Evolutionary conservation across 2,329 filamentous ascomycete genomes (phyloP), one percentile per base, ranked within the genome.

Genomic region (Dryadomyces quercivorus): DNA sequence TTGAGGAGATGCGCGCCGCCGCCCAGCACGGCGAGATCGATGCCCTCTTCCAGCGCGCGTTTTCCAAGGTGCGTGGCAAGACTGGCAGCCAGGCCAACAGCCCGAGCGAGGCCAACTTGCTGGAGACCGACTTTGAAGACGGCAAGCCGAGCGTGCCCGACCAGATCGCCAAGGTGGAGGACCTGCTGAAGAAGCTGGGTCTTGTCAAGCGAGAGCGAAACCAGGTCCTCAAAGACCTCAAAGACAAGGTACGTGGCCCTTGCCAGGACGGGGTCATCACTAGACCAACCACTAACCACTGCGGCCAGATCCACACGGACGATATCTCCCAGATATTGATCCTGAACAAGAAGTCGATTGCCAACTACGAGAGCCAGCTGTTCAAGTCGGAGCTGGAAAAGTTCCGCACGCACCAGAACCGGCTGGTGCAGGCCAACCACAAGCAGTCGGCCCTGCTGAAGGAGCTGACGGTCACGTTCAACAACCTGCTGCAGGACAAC

Each of bases 311-410:
- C 53, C 92, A 95, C 70, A 89, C 86, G 60, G 94, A 98, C 64
- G 94, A 98, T 64, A 98, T 98, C 59, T 96, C 91, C 5, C 93
- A 95, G 64, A 91, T 97, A 13, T 76, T 98, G 57, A 98, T 98
- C 55, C 74, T 98, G 56, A 98, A 98, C 75, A 97, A 97, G 67
- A 98, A 97, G 70, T 86, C 89, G 1, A 92, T 97, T 63, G 80
- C 89, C 20, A 95, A 89, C 64, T 92, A 93, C 63, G 93, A 98
- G 67, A 84, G 77, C 13, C 89, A 95, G 63, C 78, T 98, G 2
- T 98, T 98, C 71, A 87, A 96, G 66, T 84, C 89, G 16, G 93
- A 98, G 68, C 76, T 98, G n/a, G 92, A 97, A 69, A 98, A 98
- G 68, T 98, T 96, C 70, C 77, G 90, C 45, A 86, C 90, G 31